Evolutionary conservation across 257 asterid genomes (phyloP), one percentile per base, ranked within the genome.

Genomic region (Mitragyna speciosa): DNA sequence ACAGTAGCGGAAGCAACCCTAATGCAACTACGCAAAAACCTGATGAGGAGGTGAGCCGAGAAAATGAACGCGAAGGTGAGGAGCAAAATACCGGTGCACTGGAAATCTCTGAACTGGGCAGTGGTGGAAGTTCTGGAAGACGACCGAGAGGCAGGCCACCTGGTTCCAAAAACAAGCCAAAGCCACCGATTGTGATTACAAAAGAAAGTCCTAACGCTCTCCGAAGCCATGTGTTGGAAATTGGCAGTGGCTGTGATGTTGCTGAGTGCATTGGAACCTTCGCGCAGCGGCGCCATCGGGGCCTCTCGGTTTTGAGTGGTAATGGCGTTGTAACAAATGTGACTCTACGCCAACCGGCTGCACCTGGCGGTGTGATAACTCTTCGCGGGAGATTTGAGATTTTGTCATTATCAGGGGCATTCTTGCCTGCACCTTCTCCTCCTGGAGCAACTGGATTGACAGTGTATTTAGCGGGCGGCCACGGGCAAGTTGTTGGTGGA

Each of bases 401-500:
- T 41, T 45, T 93, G 7, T 90, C 96, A 0, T 76, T 93, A 0
- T 91, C 98, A 1, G 98, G 98, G 17, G 93, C 96, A 0, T 90
- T 89, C 69, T 73, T 93, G 76, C 98, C 97, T 0, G 78, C 92
- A 0, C 97, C 94, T 0, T 82, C 90, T 7, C 97, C 92, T 4
- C 89, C 92, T 0, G 93, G 91, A 0, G 90, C 93, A 16, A 84
- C 92, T 7, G 95, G 93, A 7, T 47, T 93, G 66, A 87, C 94
- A 0, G 93, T 93, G 41, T 93, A 93, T 84, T 84, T 93, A 39
- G 90, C 90, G 17, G 97, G 97, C 36, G 90, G 94, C 12, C 97
- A 91, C 77, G 97, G 97, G 20, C 97, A 91, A 82, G 93, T 93
- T 0, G 89, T 91, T 4, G 97, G 97, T 11, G 97, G 97, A 41